phyloP scores from a whole-genome alignment of 192 early-diverging fungal genomes.

The Coemansia biformis region DNA sequence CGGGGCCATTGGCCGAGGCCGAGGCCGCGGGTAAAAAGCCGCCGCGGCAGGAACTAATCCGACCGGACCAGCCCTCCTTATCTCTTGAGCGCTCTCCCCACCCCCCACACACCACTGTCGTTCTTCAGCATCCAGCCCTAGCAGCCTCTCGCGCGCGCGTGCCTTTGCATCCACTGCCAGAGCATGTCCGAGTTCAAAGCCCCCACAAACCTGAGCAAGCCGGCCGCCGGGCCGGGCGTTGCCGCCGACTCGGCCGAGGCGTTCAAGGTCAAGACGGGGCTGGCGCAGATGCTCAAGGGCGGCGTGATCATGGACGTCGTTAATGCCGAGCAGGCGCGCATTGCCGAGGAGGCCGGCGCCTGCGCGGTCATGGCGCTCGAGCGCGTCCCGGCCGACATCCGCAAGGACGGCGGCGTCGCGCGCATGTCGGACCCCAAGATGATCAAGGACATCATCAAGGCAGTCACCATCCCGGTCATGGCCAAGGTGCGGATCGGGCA shows the following conservation, averaged over 20 bases:
- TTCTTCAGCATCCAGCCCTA: no score
- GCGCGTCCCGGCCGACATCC: conserved; percentile 97
- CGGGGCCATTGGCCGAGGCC: no score
- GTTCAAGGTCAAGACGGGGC: conserved; percentile 89
- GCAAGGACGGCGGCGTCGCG: conserved; percentile 90
- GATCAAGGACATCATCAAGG: conserved; percentile 92
- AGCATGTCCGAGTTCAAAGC: no score
- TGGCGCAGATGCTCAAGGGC: conserved; percentile 98
- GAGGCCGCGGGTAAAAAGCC: no score
- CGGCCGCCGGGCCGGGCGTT: no score
- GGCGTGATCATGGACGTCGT: conserved; percentile 99
- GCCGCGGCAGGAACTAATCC: no score
- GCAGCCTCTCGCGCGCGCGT: no score
- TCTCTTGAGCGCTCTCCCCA: no score
- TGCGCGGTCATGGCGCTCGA: conserved; percentile 97
- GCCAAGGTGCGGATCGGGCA: conserved; percentile 98
- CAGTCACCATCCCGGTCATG: conserved; percentile 98
- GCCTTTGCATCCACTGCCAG: no score
- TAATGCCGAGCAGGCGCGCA: conserved; percentile 94
- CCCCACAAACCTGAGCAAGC: conserved; percentile 55
- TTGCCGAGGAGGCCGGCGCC: conserved; percentile 96
- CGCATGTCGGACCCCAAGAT: conserved; percentile 98
- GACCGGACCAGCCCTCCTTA: no score
- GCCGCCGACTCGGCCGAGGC: conserved; percentile 8
- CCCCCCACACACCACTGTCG: no score